Base-by-base conservation (phyloP, 2,329 filamentous ascomycete genomes). In the Diaporthe helianthi region DNA sequence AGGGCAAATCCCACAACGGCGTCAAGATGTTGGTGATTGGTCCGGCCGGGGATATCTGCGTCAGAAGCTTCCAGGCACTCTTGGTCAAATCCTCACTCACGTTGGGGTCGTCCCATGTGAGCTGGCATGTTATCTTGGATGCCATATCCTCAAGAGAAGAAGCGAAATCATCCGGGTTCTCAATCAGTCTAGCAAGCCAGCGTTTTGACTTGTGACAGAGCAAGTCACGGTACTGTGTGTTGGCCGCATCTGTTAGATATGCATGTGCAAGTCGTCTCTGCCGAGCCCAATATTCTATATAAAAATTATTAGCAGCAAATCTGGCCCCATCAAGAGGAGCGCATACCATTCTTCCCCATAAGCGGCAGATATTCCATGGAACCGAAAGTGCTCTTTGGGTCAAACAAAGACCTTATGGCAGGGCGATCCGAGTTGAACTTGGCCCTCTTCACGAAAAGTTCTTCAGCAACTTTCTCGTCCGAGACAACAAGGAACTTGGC, bases 401-500 rank as follows among this genome's bases (percentile, higher is more conserved):
- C 53, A 3, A 55, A 38, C 15, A 55, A 24, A 26, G 53, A 55
- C 19, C 12, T 55, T 5, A 55, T 55, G 2, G 31, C 22, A 17
- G 53, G 53, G 31, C 53, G 53, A 38, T 55, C 53, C 1, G 53
- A 55, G n/a, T 55, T 55, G 33, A 38, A 55, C 53, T 17, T 55
- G n/a, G 53, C 53, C 13, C 4, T 55, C 33, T 26, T 55, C 13
- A 55, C 53, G 3, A 55, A 33, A 1, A 55, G n/a, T 3, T 55
- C 53, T 19, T 55, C 53, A 0, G 53, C 53, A 17, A 55, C 53
- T 38, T 55, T 55, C 53, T 55, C 53, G 33, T 55, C 53, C 19
- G 53, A 55, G 5, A 55, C 6, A 7, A 55, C 53, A 10, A 55
- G 53, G 12, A 55, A 55, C 36, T 55, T 55, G 31, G 31, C 53